These are phyloP conservation scores for Phytophthora hibernalis DNA, from an alignment of 352 stramenopile genomes.

Conservation along the genomic window DNA sequence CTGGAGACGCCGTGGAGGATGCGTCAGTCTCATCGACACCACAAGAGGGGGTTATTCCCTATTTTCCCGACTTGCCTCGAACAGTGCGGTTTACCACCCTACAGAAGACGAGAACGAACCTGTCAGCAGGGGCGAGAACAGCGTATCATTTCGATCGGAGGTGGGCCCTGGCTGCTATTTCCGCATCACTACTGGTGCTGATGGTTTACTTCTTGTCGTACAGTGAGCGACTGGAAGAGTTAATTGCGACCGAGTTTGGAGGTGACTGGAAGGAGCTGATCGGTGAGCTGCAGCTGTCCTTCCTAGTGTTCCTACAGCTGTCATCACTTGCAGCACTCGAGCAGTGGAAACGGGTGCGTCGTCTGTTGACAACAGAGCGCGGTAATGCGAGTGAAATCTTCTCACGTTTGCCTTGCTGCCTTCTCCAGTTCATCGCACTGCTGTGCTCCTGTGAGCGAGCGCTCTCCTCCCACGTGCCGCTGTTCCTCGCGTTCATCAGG, in stretches of 20 bases:
- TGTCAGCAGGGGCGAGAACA: conserved; percentile 65
- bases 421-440: conserved; percentile 63
- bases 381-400: background rate
- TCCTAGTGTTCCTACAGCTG: conserved; percentile 94
- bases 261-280: conserved; percentile 83
- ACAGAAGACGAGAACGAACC: conserved; percentile 41
- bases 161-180: conserved; percentile 27
- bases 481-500: conserved; percentile 70
- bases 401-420: background rate
- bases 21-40: conserved; percentile 28
- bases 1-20: conserved; percentile 66
- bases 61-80: conserved; percentile 78
- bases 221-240: conserved; percentile 59
- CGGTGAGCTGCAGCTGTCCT: conserved; percentile 94
- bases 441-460: conserved; percentile 70
- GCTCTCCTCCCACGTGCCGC: conserved; percentile 40
- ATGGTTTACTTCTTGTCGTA: background rate
- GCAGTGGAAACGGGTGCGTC: conserved; percentile 92
- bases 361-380: background rate
- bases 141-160: conserved; percentile 83
- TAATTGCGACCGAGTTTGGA: conserved; percentile 46
- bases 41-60: conserved; percentile 53
- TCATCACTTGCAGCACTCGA: conserved; percentile 92
- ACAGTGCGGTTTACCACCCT: conserved; percentile 75
- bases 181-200: too few relatives aligned